Percentiles rank a stretch among this genome's conserved stretches.
phyloP scores from a whole-genome alignment of 768 basidiomycete genomes.

The Infundibulicybe gibba region DNA sequence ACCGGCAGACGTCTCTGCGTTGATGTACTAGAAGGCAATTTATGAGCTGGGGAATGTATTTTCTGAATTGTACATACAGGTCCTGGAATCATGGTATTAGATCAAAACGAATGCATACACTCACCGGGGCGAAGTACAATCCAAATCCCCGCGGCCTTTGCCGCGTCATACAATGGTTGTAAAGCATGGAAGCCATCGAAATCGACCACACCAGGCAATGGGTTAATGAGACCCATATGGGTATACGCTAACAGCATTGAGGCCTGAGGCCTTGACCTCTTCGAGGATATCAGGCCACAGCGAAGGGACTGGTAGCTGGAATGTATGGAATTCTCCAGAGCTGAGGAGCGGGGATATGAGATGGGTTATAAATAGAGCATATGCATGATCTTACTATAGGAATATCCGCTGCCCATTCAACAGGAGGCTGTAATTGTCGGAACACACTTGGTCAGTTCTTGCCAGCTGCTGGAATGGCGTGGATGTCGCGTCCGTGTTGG shows the following conservation, averaged over 20 bases:
- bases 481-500: background rate
- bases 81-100: constrained; percentile 20
- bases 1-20: constrained; percentile 79
- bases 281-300: constrained; percentile 83
- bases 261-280: constrained; percentile 75
- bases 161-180: constrained; percentile 70
- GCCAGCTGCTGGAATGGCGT: constrained; percentile 6
- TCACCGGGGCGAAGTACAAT: constrained; percentile 75
- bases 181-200: constrained; percentile 69
- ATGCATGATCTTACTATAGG: constrained; percentile 50
- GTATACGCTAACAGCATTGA: constrained; percentile 78
- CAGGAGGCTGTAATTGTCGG: constrained; percentile 71
- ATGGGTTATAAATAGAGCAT: background rate
- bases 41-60: background rate
- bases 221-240: constrained; percentile 78
- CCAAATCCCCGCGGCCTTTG: constrained; percentile 71
- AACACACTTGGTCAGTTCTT: constrained; percentile 37
- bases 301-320: constrained; percentile 74
- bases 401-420: constrained; percentile 70
- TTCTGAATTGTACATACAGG: constrained; percentile 25
- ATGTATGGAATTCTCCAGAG: constrained; percentile 84
- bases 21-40: constrained; percentile 49
- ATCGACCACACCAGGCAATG: constrained; percentile 69
- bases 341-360: constrained; percentile 27
- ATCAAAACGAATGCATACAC: constrained; percentile 6